phyloP scores from a whole-genome alignment of 225 moss, liverwort and hornwort genomes.

The Straminergon stramineum region DNA sequence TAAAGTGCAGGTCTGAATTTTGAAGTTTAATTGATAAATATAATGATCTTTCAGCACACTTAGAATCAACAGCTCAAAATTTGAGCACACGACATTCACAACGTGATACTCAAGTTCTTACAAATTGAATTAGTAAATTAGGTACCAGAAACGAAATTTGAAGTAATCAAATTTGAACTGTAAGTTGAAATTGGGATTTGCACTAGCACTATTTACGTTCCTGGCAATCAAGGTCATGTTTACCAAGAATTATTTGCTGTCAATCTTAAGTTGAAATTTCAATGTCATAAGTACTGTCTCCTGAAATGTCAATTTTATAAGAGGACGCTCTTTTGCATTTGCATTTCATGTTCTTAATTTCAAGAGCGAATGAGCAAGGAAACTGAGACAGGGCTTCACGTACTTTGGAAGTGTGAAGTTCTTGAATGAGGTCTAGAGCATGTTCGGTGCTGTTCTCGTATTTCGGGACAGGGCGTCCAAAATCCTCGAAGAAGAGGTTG shows the following conservation, averaged over 20 bases:
- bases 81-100: not conserved
- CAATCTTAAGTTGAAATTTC: not conserved
- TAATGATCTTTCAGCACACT: not conserved
- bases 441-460: slow-evolving; percentile 60
- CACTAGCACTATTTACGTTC: not conserved
- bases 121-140: not conserved
- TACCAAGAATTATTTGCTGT: not conserved
- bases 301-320: not conserved
- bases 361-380: not conserved
- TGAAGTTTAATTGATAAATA: not conserved
- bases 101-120: not conserved
- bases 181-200: not conserved
- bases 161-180: not conserved
- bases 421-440: slow-evolving; percentile 70
- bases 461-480: slow-evolving; percentile 54
- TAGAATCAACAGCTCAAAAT: not conserved
- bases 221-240: not conserved
- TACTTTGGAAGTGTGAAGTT: slow-evolving; percentile 41
- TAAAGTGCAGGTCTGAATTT: not conserved
- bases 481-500: slow-evolving; percentile 51
- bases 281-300: not conserved
- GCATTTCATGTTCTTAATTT: not conserved
- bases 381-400: not conserved
- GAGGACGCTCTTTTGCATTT: not conserved
- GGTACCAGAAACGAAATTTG: not conserved